A percentile compares a stretch with the other conserved stretches of the same genome.
phyloP scores from a whole-genome alignment of 2,329 filamentous ascomycete genomes.

The Fusarium ambrosium region DNA sequence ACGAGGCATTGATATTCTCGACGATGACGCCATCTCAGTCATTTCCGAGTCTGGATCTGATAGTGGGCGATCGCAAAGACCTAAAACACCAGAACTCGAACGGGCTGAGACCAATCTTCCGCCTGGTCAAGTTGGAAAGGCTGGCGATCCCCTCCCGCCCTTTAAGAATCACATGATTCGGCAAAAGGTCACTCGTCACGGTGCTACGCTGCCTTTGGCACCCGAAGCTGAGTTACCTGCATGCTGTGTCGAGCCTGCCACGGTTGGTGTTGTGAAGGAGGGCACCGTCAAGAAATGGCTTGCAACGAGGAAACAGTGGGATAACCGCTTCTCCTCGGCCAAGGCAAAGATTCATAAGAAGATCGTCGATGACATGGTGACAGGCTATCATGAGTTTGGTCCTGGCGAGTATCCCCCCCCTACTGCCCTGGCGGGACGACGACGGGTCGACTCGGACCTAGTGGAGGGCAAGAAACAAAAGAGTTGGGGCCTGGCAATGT shows the following conservation, averaged over 20 bases:
- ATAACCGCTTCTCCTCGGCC: conserved; percentile 76
- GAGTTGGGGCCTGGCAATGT: conserved; percentile 84
- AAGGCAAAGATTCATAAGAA: conserved; percentile 81
- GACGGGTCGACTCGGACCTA: conserved; percentile 62
- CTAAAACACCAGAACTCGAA: conserved; percentile 38
- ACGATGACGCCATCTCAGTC: conserved; percentile 82
- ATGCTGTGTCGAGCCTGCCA: conserved; percentile 71
- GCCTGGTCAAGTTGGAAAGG: conserved; percentile 76
- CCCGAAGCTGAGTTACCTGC: conserved; percentile 73
- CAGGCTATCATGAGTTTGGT: conserved; percentile 78
- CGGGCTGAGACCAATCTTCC: conserved; percentile 36
- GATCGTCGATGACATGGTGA: conserved; percentile 78
- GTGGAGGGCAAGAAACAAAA: conserved; percentile 67
- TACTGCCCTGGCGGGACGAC: conserved; percentile 82
- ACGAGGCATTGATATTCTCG: conserved; percentile 81
- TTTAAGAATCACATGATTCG: conserved; percentile 94
- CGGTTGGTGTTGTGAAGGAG: conserved; percentile 84
- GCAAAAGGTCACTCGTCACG: conserved; percentile 85
- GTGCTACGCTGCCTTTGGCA: conserved; percentile 77
- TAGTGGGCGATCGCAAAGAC: conserved; percentile 40
- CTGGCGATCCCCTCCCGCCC: conserved; percentile 83
- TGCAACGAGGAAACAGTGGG: conserved; percentile 78
- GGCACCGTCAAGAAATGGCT: conserved; percentile 89
- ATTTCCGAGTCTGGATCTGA: conserved; percentile 73
- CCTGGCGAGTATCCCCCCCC: conserved; percentile 84